phyloP scores from a whole-genome alignment of 108 stramenopile species.

The Cyclostephanos tholiformis region DNA sequence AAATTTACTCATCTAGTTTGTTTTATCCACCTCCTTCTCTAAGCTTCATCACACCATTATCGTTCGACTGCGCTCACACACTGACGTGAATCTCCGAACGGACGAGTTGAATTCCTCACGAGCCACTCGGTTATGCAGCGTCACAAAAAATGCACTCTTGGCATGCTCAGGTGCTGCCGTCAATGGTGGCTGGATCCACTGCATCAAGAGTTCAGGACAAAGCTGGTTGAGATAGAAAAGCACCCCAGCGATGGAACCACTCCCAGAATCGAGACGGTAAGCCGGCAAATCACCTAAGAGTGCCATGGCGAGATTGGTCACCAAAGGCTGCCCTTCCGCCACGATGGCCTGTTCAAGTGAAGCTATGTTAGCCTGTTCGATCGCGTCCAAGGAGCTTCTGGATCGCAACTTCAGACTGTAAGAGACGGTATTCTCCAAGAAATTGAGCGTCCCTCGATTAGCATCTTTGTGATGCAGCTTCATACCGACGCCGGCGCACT shows the following conservation, averaged over 20 bases:
- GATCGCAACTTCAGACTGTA: constrained; percentile 63
- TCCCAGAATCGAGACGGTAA: constrained; percentile 64
- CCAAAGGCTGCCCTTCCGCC: constrained; percentile 70
- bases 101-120: constrained; percentile 75
- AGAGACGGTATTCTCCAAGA: constrained; percentile 70
- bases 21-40: no score
- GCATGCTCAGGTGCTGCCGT: constrained; percentile 58
- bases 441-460: constrained; percentile 83
- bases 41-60: constrained; percentile 6
- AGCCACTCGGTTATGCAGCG: constrained; percentile 53
- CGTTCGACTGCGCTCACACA: constrained; percentile 69
- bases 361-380: constrained; percentile 41
- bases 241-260: constrained; percentile 75
- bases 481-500: constrained; percentile 82
- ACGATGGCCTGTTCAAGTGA: constrained; percentile 66
- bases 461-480: constrained; percentile 86
- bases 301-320: constrained; percentile 62
- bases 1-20: no score
- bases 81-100: constrained; percentile 63
- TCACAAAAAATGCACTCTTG: constrained; percentile 60
- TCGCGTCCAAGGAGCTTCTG: constrained; percentile 30
- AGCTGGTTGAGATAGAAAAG: constrained; percentile 78
- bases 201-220: constrained; percentile 59
- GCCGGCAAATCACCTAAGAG: constrained; percentile 83
- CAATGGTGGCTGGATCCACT: constrained; percentile 74